Base-by-base conservation (phyloP, 306 rosid species). In the Argentina anserina region DNA sequence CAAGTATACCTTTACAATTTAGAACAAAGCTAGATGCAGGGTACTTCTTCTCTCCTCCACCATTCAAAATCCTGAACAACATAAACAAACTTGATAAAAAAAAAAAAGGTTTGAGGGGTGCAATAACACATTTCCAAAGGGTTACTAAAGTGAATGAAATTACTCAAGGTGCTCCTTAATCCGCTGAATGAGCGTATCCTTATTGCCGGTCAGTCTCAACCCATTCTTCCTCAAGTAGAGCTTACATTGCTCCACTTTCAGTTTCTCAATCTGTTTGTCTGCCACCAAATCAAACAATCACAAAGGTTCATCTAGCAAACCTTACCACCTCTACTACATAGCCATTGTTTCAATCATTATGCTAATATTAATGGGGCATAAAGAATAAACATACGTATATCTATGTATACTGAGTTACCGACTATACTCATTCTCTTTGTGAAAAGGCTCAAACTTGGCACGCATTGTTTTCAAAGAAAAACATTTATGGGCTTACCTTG, bases 161-260 rank as follows among this genome's bases (percentile, higher is more conserved):
- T 90, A 93, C 97, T 87, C 87, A 6, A 76, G 66, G 77, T 90
- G 90, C 84, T 90, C 92, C 78, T 70, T 87, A 58, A 93, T 83
- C 62, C 97, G 90, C 84, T 78, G 83, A 75, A 89, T 78, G 47
- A 93, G 92, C 26, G 81, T 81, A 56, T 73, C 87, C 81, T 93
- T 93, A 7, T 86, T 93, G 25, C 96, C 98, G 0, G 96, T 86
- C 72, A 90, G 76, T 84, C 97, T 86, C 84, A 90, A 79, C 72
- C 88, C 90, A 80, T 85, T 75, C 82, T 87, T 93, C 79, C 91
- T 87, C 79, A 93, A 61, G 76, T 93, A 93, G 46, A 81, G 52
- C 80, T 90, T 89, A 75, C 98, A 90, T 20, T 90, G 92, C 23
- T 86, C 89, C 78, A 90, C 86, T 83, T 87, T 93, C 75, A 93